phyloP scores from a whole-genome alignment of 176 grass and related monocot species.

The Chloris gayana region DNA sequence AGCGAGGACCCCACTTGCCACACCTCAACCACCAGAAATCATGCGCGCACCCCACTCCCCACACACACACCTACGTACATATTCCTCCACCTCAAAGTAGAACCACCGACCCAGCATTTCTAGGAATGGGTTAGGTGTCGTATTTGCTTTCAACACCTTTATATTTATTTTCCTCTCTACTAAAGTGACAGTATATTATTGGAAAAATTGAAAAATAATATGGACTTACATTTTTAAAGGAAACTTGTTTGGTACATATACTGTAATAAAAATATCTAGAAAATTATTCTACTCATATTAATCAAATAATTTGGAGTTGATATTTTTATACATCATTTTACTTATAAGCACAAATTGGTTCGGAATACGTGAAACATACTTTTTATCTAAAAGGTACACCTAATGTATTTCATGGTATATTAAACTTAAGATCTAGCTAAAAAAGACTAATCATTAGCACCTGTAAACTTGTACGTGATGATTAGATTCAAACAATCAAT shows the following conservation, averaged over 20 bases:
- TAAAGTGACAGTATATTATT: no score
- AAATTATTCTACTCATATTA: no score
- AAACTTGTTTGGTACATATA: no score
- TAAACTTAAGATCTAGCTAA: background rate
- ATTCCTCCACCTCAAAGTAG: constrained; percentile 1
- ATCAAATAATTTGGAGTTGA: no score
- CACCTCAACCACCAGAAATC: constrained; percentile 27
- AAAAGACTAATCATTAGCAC: no score
- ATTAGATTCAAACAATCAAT: no score
- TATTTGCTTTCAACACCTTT: background rate
- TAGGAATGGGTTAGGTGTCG: background rate
- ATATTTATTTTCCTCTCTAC: background rate
- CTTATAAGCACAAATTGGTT: background rate
- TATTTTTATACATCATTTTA: background rate
- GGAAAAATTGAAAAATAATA: no score
- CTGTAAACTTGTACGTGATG: no score
- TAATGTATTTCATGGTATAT: background rate
- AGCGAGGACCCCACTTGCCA: constrained; percentile 26
- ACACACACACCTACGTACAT: background rate
- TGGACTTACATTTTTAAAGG: no score
- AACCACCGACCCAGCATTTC: background rate
- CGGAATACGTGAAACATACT: background rate
- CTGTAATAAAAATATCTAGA: no score
- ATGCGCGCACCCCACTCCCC: background rate
- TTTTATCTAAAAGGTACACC: background rate